These are phyloP conservation scores for Santalum album DNA, from an alignment of 164 flowering plant species.

Conservation along the genomic window DNA sequence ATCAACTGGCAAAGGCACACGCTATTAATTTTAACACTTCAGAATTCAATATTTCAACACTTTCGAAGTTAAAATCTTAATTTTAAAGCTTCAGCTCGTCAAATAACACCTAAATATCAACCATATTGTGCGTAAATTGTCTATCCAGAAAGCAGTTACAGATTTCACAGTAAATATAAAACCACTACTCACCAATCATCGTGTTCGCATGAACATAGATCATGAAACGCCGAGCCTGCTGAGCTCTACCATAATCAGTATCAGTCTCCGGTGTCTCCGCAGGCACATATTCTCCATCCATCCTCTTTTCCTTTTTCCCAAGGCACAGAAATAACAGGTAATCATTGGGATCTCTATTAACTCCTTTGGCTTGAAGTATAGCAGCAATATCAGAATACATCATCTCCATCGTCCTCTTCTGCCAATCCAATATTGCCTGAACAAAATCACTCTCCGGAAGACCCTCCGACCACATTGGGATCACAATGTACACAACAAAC, in stretches of 20 bases:
- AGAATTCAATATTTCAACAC: too few relatives aligned
- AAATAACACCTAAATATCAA: too few relatives aligned
- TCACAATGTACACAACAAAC: conserved; percentile 51
- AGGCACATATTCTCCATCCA: conserved; percentile 35
- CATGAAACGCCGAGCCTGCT: conserved; percentile 56
- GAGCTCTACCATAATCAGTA: conserved; percentile 49
- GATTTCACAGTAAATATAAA: too few relatives aligned
- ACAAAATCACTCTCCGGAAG: conserved; percentile 48
- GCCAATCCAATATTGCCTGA: conserved; percentile 72
- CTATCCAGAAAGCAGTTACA: too few relatives aligned
- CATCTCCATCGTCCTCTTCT: conserved; percentile 70
- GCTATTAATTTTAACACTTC: too few relatives aligned
- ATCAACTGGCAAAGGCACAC: too few relatives aligned
- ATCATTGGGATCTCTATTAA: conserved; percentile 29
- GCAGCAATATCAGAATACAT: conserved; percentile 47
- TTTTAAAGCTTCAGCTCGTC: too few relatives aligned
- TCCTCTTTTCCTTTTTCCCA: conserved; percentile 41
- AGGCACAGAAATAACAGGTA: conserved; percentile 65
- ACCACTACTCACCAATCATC: conserved; percentile 53
- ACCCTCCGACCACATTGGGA: conserved; percentile 88
- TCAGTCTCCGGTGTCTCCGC: conserved; percentile 34
- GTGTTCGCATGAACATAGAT: conserved; percentile 67
- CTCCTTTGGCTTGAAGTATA: conserved; percentile 33
- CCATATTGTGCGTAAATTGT: too few relatives aligned
- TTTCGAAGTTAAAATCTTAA: too few relatives aligned